phyloP scores from a whole-genome alignment of 352 stramenopile genomes.

The Phytopythium helicoides region DNA sequence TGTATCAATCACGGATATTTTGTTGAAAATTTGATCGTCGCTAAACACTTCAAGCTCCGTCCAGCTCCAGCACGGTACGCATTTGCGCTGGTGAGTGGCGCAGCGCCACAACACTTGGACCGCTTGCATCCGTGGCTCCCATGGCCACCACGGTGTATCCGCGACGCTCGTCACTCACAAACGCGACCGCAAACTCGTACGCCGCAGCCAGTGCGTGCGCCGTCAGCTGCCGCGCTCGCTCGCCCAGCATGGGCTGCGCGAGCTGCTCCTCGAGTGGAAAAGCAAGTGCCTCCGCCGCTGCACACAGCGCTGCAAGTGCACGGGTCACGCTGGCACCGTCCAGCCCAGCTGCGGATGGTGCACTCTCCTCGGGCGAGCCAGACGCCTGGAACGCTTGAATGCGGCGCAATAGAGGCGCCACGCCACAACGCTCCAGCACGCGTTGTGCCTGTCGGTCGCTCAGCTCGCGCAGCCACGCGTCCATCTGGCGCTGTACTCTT shows the following conservation, averaged over 20 bases:
- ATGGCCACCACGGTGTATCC: constrained; percentile 1
- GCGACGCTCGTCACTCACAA: constrained; percentile 27
- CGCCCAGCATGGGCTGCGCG: constrained; percentile 40
- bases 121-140: neutral
- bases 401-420: constrained; percentile 32
- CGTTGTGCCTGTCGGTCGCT: constrained; percentile 44
- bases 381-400: constrained; percentile 39
- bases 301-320: constrained; percentile 57
- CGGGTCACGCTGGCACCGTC: constrained; percentile 45
- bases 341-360: constrained; percentile 21
- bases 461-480: constrained; percentile 31
- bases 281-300: constrained; percentile 38
- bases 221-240: constrained; percentile 37
- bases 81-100: constrained; percentile 60
- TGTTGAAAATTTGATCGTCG: no score
- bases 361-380: constrained; percentile 7
- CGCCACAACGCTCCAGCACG: constrained; percentile 44
- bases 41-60: constrained; percentile 22
- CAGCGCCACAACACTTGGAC: constrained; percentile 8
- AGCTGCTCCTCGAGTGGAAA: constrained; percentile 58
- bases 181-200: constrained; percentile 58
- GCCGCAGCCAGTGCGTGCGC: constrained; percentile 32
- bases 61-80: constrained; percentile 60
- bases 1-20: no score
- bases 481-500: constrained; percentile 30